Conservation (phyloP, 2,329 filamentous ascomycete species). For the Epichloe sylvatica region DNA sequence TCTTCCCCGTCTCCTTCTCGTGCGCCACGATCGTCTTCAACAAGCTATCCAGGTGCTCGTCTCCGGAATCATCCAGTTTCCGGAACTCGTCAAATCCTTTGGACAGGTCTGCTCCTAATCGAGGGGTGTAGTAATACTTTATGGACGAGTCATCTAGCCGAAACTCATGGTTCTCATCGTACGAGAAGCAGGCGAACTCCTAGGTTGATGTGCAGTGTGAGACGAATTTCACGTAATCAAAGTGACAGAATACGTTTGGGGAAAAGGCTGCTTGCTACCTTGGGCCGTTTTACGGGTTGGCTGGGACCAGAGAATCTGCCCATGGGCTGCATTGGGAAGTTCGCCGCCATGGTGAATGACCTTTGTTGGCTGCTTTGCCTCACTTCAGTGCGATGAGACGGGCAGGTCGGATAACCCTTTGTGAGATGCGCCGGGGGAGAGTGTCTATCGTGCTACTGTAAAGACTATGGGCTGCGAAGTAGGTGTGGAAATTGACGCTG, state of each 20-base stretch:
- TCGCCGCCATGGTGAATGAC: conserved; percentile 14
- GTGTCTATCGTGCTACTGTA: neutral
- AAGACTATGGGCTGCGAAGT: neutral
- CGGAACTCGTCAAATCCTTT: conserved; percentile 70
- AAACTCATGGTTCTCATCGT: conserved; percentile 69
- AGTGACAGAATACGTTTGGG: neutral
- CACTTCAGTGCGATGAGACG: neutral
- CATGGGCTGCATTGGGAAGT: conserved; percentile 56
- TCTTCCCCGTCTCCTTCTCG: conserved; percentile 54
- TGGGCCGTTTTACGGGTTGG: conserved; percentile 61
- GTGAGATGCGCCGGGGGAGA: neutral
- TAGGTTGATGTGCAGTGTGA: conserved; percentile 19
- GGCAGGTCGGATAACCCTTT: neutral
- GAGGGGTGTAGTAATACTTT: conserved; percentile 75
- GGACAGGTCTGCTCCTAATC: conserved; percentile 58
- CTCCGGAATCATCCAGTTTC: conserved; percentile 66
- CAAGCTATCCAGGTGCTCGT: conserved; percentile 78
- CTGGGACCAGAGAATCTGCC: conserved; percentile 52
- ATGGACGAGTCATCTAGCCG: conserved; percentile 65
- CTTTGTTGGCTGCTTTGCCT: neutral
- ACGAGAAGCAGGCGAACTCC: conserved; percentile 91
- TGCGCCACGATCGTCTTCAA: conserved; percentile 60
- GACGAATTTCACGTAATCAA: neutral
- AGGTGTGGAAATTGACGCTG: neutral
- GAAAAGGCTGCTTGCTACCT: conserved; percentile 28